A percentile compares a stretch with the other conserved stretches of the same genome.
These are phyloP conservation scores for Vigna reflexopilosa DNA, from an alignment of 306 rosid genomes.

Conservation along the genomic window DNA sequence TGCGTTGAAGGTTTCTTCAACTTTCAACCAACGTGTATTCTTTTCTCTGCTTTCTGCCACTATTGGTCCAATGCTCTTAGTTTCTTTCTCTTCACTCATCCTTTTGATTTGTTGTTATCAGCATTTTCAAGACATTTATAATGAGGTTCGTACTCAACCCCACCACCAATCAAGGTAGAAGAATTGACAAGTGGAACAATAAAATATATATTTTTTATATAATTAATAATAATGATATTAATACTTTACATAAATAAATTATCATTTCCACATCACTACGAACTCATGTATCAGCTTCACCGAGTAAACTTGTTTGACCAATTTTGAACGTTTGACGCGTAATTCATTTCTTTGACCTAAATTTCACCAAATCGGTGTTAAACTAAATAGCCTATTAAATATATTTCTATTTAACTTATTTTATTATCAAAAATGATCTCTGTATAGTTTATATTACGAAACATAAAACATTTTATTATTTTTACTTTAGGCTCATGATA, in stretches of 20 bases:
- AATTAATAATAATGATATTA: not conserved
- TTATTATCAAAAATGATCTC: too few species aligned
- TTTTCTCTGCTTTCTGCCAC: not conserved
- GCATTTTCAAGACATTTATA: not conserved
- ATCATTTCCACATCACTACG: too few species aligned
- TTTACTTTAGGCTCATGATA: too few species aligned
- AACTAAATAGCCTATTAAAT: not conserved
- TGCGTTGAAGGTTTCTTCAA: not conserved
- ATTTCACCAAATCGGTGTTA: not conserved
- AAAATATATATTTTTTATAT: not conserved
- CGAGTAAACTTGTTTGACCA: not conserved
- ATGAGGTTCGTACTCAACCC: not conserved
- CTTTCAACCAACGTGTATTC: not conserved
- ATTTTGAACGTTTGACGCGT: slow-evolving; percentile 14
- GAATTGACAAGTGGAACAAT: not conserved
- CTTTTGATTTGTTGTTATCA: not conserved
- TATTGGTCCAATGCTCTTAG: not conserved
- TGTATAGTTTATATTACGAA: too few species aligned
- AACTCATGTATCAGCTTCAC: too few species aligned
- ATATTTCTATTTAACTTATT: too few species aligned
- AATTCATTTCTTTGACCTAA: not conserved
- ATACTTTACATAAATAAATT: too few species aligned
- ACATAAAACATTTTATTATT: too few species aligned
- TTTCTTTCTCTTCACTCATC: not conserved
- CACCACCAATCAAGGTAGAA: not conserved